phyloP scores from a whole-genome alignment of 2,329 filamentous ascomycete genomes.

The Aspergillus sp. region DNA sequence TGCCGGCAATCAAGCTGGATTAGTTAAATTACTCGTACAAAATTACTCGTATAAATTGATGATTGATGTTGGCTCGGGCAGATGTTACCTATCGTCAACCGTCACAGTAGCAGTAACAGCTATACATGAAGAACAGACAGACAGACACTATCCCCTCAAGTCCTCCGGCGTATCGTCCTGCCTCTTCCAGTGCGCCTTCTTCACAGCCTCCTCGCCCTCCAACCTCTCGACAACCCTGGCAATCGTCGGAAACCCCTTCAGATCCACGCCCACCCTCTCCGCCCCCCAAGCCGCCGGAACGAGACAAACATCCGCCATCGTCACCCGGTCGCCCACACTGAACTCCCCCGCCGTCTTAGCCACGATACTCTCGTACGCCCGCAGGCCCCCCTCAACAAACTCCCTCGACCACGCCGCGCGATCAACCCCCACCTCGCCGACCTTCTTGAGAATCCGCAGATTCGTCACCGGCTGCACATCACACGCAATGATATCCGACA shows the following conservation, averaged over 20 bases:
- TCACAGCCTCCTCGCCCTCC: slow-evolving; percentile 42
- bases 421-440: slow-evolving; percentile 38
- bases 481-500: slow-evolving; percentile 46
- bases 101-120: too few relatives aligned
- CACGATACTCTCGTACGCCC: slow-evolving; percentile 45
- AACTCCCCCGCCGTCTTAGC: slow-evolving; percentile 37
- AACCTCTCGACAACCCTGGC: slow-evolving; percentile 38
- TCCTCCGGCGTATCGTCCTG: slow-evolving; percentile 48
- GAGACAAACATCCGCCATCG: slow-evolving; percentile 50
- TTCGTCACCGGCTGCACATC: slow-evolving; percentile 56
- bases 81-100: too few relatives aligned
- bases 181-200: slow-evolving; percentile 43
- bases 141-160: slow-evolving; percentile 19
- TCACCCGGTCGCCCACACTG: slow-evolving; percentile 48
- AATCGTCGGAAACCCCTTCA: slow-evolving; percentile 42
- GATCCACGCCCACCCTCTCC: slow-evolving; percentile 45
- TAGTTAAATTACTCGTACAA: too few relatives aligned
- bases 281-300: slow-evolving; percentile 52
- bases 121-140: too few relatives aligned
- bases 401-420: slow-evolving; percentile 44
- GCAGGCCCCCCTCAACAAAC: slow-evolving; percentile 45
- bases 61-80: too few relatives aligned
- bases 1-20: slow-evolving; percentile 32
- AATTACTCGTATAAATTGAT: too few relatives aligned
- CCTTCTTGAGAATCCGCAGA: slow-evolving; percentile 42